These are phyloP conservation scores for Hyphopichia khmerensis DNA, from an alignment of 1,139 yeast genomes.

Conservation along the genomic window DNA sequence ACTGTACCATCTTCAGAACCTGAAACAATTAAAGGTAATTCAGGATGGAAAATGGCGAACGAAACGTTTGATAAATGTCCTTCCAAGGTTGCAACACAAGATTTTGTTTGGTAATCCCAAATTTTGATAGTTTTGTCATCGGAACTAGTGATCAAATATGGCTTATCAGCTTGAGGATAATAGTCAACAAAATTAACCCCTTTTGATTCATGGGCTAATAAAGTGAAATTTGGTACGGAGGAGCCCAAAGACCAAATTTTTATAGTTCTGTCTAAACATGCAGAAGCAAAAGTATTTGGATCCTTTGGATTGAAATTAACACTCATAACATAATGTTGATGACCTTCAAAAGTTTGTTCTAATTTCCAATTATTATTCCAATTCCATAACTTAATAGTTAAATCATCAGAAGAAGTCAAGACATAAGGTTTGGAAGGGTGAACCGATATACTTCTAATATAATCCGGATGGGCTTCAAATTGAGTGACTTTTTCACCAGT, in stretches of 20 bases:
- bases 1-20: slow-evolving; percentile 84
- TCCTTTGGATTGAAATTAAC: slow-evolving; percentile 96
- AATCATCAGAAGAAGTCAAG: slow-evolving; percentile 88
- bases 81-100: slow-evolving; percentile 89
- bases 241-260: slow-evolving; percentile 96
- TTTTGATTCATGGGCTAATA: slow-evolving; percentile 85
- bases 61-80: slow-evolving; percentile 95
- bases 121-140: slow-evolving; percentile 89
- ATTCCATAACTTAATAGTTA: slow-evolving; percentile 91
- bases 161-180: slow-evolving; percentile 96
- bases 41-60: slow-evolving; percentile 96
- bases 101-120: slow-evolving; percentile 98
- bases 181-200: slow-evolving; percentile 97
- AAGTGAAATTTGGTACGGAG: slow-evolving; percentile 85
- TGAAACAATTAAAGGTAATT: slow-evolving; percentile 80
- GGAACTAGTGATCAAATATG: slow-evolving; percentile 87
- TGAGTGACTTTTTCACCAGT: slow-evolving; percentile 93
- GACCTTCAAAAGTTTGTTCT: slow-evolving; percentile 93
- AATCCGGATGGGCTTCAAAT: slow-evolving; percentile 98
- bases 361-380: slow-evolving; percentile 93
- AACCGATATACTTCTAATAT: slow-evolving; percentile 87
- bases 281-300: slow-evolving; percentile 95
- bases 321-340: slow-evolving; percentile 92
- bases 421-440: slow-evolving; percentile 92
- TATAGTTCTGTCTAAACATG: slow-evolving; percentile 93